Conservation (phyloP, 768 basidiomycete genomes). For the Lentinula lateritia region DNA sequence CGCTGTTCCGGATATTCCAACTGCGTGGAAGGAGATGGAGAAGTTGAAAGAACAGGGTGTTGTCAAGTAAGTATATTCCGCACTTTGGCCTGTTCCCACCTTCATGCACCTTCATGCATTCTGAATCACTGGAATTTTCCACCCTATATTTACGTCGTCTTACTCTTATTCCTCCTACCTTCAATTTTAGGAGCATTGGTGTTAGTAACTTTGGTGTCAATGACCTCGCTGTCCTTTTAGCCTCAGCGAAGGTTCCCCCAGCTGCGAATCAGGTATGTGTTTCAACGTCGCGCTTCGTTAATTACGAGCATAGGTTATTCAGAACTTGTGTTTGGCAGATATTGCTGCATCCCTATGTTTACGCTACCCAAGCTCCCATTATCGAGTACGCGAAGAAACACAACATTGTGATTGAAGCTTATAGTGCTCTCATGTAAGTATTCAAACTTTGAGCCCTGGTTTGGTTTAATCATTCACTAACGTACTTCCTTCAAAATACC, state of each 20-base stretch:
- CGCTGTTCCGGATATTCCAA: constrained; percentile 53
- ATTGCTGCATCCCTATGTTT: constrained; percentile 66
- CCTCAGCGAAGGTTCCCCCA: constrained; percentile 57
- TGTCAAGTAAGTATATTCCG: constrained; percentile 36
- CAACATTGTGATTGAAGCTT: constrained; percentile 66
- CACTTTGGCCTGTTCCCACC: no score
- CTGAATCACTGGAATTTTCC: no score
- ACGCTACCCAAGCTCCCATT: constrained; percentile 43
- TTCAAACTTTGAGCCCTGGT: neutral
- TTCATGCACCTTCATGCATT: neutral
- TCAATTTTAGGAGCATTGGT: constrained; percentile 52
- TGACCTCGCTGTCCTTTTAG: constrained; percentile 49
- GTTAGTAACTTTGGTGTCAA: constrained; percentile 62
- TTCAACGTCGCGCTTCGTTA: no score
- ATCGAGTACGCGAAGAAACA: constrained; percentile 53
- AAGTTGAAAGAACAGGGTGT: constrained; percentile 49
- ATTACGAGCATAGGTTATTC: no score
- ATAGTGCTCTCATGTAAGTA: constrained; percentile 58
- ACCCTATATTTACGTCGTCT: neutral
- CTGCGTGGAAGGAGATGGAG: constrained; percentile 62
- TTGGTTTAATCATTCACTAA: no score
- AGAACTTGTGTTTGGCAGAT: constrained; percentile 34
- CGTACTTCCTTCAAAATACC: no score
- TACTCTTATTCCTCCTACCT: no score
- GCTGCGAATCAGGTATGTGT: constrained; percentile 58